Base-by-base conservation (phyloP, 1,284 basidiomycete genomes). In the Flammula alnicola region DNA sequence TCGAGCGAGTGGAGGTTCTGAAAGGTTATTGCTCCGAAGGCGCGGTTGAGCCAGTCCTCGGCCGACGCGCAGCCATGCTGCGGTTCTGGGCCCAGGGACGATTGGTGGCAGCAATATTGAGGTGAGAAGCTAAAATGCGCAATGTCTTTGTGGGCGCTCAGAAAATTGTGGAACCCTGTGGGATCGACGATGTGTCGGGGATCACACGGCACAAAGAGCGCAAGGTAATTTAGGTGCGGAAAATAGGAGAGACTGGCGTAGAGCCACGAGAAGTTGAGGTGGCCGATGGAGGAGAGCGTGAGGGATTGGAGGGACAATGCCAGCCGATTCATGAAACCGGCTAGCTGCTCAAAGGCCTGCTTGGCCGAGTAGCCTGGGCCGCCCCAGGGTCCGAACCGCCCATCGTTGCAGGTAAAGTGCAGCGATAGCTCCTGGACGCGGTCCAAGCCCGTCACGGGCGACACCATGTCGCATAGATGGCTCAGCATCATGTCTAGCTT, bases 121-220 rank as follows among this genome's bases (percentile, higher is more conserved):
- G 56, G 56, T 3, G 49, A 44, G 33, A 55, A 51, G 23, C 39
- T 11, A 4, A 59, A 35, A 9, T 41, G 23, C 26, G 42, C 40
- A 25, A 50, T 19, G 6, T 22, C 36, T 35, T 20, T 23, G 39
- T 57, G 55, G 5, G 36, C 41, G 16, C 36, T 32, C 14, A 64
- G 54, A 42, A 63, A 56, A n/a, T 44, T 35, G 38, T 55, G 47
- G 20, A 61, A 46, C 5, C 49, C 54, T 11, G 36, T 47, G 11
- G 54, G 53, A 38, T 58, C 57, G 31, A 33, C 38, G 11, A 62
- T 9, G 47, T 62, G 63, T 16, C 48, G 26, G 1, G 49, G 38
- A 31, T 60, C 58, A 33, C 61, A 61, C 2, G 60, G 58, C 23
- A 60, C 37, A 16, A 43, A 9, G n/a, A 63, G 43, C 5, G 49